Evolutionary conservation across 2,329 filamentous ascomycete species (phyloP), one percentile per base, ranked within the genome.

Genomic region (Harringtonia lauricola): DNA sequence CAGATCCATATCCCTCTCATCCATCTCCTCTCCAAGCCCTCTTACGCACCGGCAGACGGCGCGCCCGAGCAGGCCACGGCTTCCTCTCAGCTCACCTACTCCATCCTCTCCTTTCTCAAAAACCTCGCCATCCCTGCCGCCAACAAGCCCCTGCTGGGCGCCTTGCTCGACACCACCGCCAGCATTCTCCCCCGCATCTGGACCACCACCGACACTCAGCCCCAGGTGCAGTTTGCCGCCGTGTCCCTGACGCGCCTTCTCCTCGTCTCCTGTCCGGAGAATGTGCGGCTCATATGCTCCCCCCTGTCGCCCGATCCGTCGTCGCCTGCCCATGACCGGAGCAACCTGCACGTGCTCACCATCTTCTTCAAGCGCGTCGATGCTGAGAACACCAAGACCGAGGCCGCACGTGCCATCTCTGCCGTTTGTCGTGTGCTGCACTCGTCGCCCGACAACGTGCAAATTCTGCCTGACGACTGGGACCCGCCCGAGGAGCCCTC

Each of bases 141-240:
- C 22, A 81, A 81, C 59, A 81, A 79, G 55, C 49, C 64, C 3
- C 39, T 59, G 0, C 62, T 82, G 2, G 70, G 70, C 15, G 58
- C 59, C 1, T 59, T 80, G 2, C 60, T 80, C 4, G 61, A 65
- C 7, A 52, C 61, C 0, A 38, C 48, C 3, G 8, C 36, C 24
- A 44, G 51, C 3, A 59, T 68, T 28, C 62, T 81, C 2, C 74
- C 77, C 0, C 66, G 67, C 2, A 62, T 81, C 41, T 77, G 74
- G 68, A 56, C 60, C 10, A 57, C 74, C 45, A 63, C 66, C 3
- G 57, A 64, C 35, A 65, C 67, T 0, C 63, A 72, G 37, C 67
- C 68, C 10, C 75, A 79, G 50, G 67, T 79, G 3, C 77, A 80
- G 50, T 79, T 79, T 51, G 67, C 71, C 8, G 71, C 76, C 17